Base-by-base conservation (phyloP, 148 eudicot species). In the Rheum nobile region DNA sequence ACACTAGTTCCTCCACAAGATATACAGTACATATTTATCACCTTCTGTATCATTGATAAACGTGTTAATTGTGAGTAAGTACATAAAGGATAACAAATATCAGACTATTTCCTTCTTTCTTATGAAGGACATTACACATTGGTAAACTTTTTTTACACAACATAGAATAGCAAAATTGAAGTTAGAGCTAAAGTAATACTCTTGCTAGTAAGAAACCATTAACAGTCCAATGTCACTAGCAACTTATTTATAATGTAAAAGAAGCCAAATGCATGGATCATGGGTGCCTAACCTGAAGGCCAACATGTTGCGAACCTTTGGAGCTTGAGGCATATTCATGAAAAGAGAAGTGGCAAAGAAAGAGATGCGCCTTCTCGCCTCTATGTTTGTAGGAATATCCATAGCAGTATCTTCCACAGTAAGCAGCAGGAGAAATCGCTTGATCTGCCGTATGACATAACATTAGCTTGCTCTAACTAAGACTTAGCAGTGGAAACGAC, bases 271-370 rank as follows among this genome's bases (percentile, higher is more conserved):
- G 11, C 67, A 26, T 35, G 37, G 37, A 35, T 35, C 37, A 61
- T 28, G 67, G 0, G 52, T 39, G 19, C n/a, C 82, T 78, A 70
- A 92, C 99, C 99, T 95, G 91, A 95, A 95, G 75, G 99, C 92
- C 54, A 95, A 78, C 99, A 95, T 95, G 78, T 87, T 88, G 75
- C 92, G 94, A 75, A 92, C 87, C 89, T 92, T 87, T 72, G 99
- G 99, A 79, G 99, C 99, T 69, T 61, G 79, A 77, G 99, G 99
- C 82, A 95, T 88, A 84, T 92, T 76, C 97, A 92, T 95, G 77
- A 86, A 95, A 74, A 95, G 91, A 48, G 99, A 95, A 75, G 97
- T 95, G 43, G 97, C 89, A 77, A 95, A 92, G 80, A 88, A 95
- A 35, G 94, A 90, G 46, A 95, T 85, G 68, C 99, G 93, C 71